Conservation (phyloP, 164 flowering plant species). For the Echeveria elegans region DNA sequence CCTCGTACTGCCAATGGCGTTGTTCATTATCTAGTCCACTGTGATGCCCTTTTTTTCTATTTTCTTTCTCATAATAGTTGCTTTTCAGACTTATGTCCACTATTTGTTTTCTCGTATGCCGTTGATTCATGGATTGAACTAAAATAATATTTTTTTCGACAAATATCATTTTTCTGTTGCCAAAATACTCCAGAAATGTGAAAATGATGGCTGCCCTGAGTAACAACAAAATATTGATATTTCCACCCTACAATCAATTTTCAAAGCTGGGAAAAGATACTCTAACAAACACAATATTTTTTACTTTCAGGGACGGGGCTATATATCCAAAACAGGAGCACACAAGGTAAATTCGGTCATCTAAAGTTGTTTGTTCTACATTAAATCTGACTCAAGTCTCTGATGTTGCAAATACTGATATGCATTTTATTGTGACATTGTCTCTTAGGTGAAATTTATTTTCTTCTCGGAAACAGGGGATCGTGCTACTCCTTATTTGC, state of each 20-base stretch:
- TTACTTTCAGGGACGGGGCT: constrained; percentile 45
- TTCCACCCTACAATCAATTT: neutral
- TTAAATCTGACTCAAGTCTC: neutral
- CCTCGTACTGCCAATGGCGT: no score
- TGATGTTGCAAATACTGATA: neutral
- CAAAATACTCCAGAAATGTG: neutral
- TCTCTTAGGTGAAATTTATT: constrained; percentile 67
- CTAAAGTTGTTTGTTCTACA: neutral
- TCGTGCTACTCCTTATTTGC: constrained; percentile 83
- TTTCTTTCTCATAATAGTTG: no score
- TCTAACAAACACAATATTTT: constrained; percentile 3
- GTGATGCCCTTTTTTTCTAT: no score
- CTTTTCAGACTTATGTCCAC: no score
- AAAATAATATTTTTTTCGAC: neutral
- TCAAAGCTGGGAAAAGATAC: neutral
- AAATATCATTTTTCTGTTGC: neutral
- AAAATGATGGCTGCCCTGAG: neutral
- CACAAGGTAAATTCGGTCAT: neutral
- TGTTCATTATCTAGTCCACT: no score
- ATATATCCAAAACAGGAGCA: constrained; percentile 43
- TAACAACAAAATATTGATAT: neutral
- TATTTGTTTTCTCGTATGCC: neutral
- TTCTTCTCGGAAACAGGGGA: constrained; percentile 81
- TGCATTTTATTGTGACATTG: neutral
- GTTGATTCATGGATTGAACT: neutral